Base-by-base conservation (phyloP, 768 basidiomycete species). In the Lepiota brunneoincarnata region DNA sequence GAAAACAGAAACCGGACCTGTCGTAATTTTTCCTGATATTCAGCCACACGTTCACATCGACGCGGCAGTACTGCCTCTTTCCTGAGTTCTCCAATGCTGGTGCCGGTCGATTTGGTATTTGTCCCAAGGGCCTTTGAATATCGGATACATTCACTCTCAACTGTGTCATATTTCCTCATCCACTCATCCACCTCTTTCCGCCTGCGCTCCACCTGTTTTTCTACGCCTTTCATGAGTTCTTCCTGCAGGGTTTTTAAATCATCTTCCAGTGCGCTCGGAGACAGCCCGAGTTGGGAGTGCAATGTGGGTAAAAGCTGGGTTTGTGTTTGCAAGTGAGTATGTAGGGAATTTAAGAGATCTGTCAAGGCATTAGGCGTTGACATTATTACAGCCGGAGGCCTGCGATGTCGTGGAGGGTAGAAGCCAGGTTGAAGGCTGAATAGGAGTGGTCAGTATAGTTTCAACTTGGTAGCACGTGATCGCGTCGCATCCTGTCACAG, bases 201-300 rank as follows among this genome's bases (percentile, higher is more conserved):
- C 54, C 90, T 74, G 15, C 75, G 64, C 12, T 86, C 76, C 38
- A 96, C 84, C 62, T 91, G 86, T 4, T 73, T 72, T 60, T 93
- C 88, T 12, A 95, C 87, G 21, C 89, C 84, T 53, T 81, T 76
- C 51, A 86, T 80, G 40, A 96, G 83, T 45, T 87, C 83, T 28
- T 85, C 77, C 62, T 93, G 87, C 6, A 96, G 78, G 6, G 78
- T 69, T 49, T 78, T 74, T 28, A 95, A 77, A 55, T 97, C 93
- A 66, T 91, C 87, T 65, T 90, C 83, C 39, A 95, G 80, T 0
- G 91, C 86, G 10, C 84, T 83, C 23, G 82, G 69, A 7, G 93
- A 91, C 12, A 95, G 77, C 28, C 91, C 92, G 14, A 96, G 87
- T 63, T 91, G 91, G 1, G 82, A 76, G 68, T 95, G 92, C 3